A percentile compares a stretch with the other conserved stretches of the same genome.
Evolutionary conservation across 345 rosid genomes (phyloP).

Genomic region (Rhizophora mangle): DNA sequence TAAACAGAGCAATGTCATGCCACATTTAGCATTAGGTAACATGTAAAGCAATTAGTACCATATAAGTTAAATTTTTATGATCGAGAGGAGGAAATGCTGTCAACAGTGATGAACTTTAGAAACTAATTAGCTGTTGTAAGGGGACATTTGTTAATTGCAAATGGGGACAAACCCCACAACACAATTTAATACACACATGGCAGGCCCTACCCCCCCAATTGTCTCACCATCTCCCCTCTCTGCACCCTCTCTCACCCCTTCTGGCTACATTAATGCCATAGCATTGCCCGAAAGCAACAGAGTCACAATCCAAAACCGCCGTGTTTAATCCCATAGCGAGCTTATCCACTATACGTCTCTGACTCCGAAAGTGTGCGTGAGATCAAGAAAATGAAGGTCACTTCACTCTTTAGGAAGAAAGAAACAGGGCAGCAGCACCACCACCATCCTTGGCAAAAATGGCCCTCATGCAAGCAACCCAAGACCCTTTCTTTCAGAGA

Average conservation of each 20-base stretch:
- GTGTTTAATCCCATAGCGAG: neutral
- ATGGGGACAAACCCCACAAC: no score
- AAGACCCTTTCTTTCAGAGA: constrained; percentile 61
- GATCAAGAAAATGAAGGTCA: constrained; percentile 44
- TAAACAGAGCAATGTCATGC: no score
- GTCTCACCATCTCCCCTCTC: constrained; percentile 4
- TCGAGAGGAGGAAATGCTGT: no score
- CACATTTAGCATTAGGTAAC: no score
- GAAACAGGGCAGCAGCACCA: constrained; percentile 7
- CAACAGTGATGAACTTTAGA: no score
- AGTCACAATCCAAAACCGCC: neutral
- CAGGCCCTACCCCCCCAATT: constrained; percentile 8
- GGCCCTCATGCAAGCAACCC: constrained; percentile 56
- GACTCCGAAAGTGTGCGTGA: neutral
- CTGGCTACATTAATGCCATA: constrained; percentile 28
- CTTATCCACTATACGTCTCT: neutral
- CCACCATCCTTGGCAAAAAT: constrained; percentile 30
- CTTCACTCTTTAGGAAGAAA: constrained; percentile 42
- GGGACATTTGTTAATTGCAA: constrained; percentile 2
- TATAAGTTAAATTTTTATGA: no score
- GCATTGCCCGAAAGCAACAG: neutral
- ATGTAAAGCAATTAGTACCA: no score
- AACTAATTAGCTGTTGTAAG: constrained; percentile 7
- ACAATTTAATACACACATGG: neutral
- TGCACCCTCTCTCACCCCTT: constrained; percentile 2